Conservation (phyloP, 108 stramenopile genomes). For the Fistulifera solaris region DNA sequence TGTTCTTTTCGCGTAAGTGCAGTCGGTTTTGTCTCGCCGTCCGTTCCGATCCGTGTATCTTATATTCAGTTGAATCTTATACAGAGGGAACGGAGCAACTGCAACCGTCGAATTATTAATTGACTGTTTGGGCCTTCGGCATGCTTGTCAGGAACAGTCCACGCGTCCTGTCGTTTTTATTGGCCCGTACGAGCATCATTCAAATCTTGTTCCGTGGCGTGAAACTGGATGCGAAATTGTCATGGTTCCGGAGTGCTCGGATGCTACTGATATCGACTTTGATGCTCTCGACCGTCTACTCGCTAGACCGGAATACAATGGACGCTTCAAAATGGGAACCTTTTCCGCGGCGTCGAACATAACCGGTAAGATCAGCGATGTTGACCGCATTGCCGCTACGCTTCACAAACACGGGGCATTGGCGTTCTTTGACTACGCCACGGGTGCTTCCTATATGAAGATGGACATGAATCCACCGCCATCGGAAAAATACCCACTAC, state of each 20-base stretch:
- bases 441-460: constrained; percentile 85
- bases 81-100: constrained; percentile 87
- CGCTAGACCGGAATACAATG: constrained; percentile 17
- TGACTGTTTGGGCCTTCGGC: constrained; percentile 48
- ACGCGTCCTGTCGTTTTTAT: constrained; percentile 75
- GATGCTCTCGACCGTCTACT: constrained; percentile 62
- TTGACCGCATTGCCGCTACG: constrained; percentile 62
- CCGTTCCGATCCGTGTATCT: background rate
- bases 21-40: background rate
- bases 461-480: constrained; percentile 85
- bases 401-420: constrained; percentile 83
- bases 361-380: constrained; percentile 82
- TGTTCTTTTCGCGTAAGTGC: constrained; percentile 77
- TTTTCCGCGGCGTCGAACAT: constrained; percentile 93
- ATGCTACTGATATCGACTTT: constrained; percentile 50
- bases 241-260: constrained; percentile 36
- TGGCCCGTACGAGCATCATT: constrained; percentile 96
- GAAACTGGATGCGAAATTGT: constrained; percentile 76
- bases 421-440: constrained; percentile 94
- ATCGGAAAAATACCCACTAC: constrained; percentile 49
- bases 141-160: constrained; percentile 6
- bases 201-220: constrained; percentile 94
- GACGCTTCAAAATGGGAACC: constrained; percentile 66
- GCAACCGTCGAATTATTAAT: constrained; percentile 72
- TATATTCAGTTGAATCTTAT: background rate